A percentile compares a stretch with the other conserved stretches of the same genome.
These are phyloP conservation scores for Heritiera littoralis DNA, from an alignment of 345 rosid genomes.

Conservation along the genomic window DNA sequence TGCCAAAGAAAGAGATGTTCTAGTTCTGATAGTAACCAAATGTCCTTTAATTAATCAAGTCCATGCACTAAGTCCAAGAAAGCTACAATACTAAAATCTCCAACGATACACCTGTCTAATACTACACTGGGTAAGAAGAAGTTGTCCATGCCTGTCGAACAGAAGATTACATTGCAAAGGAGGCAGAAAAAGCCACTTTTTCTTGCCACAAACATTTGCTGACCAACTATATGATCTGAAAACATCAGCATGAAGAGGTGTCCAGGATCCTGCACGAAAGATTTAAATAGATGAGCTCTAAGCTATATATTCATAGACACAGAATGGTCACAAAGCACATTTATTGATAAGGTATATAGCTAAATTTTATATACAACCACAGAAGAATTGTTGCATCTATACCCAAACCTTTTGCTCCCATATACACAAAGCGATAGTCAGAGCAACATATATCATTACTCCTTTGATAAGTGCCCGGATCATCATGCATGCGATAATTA, in stretches of 20 bases:
- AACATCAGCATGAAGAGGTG: conserved; percentile 96
- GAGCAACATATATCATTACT: conserved; percentile 72
- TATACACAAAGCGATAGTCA: conserved; percentile 93
- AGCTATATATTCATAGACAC: conserved; percentile 23
- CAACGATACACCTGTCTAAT: background rate
- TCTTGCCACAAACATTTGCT: conserved; percentile 88
- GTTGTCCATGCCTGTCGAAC: conserved; percentile 65
- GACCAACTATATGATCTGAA: conserved; percentile 97
- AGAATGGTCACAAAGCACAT: conserved; percentile 6
- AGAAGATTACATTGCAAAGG: conserved; percentile 70
- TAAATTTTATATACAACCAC: conserved; percentile 13
- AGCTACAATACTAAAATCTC: background rate
- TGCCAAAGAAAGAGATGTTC: background rate
- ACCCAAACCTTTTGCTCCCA: conserved; percentile 88
- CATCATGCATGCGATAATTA: conserved; percentile 63
- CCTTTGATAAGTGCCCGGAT: conserved; percentile 48
- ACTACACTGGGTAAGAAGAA: background rate
- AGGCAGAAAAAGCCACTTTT: conserved; percentile 77
- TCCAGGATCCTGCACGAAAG: conserved; percentile 82
- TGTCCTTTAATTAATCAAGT: background rate
- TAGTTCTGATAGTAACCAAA: background rate
- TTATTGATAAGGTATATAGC: conserved; percentile 8
- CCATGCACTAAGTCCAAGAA: background rate
- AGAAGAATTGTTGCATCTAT: conserved; percentile 18
- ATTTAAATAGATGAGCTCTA: conserved; percentile 17